Conservation (phyloP, 108 stramenopile genomes). For the Cyclostephanos tholiformis region DNA sequence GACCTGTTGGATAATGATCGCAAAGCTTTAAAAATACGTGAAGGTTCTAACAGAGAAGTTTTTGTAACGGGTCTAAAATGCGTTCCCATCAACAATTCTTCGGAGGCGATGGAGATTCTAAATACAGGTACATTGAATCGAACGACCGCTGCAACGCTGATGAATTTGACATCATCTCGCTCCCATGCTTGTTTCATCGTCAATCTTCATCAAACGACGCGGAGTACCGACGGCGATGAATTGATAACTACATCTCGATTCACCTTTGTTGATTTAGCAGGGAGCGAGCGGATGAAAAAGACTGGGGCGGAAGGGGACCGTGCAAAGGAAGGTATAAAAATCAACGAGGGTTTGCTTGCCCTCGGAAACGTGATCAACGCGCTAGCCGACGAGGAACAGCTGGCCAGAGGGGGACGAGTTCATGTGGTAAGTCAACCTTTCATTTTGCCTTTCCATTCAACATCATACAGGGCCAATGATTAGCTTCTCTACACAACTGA, state of each 20-base stretch:
- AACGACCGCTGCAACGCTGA: conserved; percentile 90
- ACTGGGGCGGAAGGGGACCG: conserved; percentile 90
- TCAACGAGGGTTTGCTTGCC: conserved; percentile 96
- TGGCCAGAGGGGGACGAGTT: conserved; percentile 65
- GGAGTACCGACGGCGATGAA: conserved; percentile 59
- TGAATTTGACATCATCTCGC: conserved; percentile 87
- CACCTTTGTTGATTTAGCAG: conserved; percentile 91
- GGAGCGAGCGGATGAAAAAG: conserved; percentile 94
- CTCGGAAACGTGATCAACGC: conserved; percentile 99
- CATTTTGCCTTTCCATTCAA: not conserved
- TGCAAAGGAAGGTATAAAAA: conserved; percentile 91
- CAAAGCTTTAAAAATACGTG: conserved; percentile 75
- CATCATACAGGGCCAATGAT: not conserved
- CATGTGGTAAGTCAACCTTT: conserved; percentile 49
- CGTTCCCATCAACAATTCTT: conserved; percentile 36
- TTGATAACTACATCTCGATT: conserved; percentile 71
- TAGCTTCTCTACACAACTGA: not conserved
- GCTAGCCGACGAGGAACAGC: conserved; percentile 87
- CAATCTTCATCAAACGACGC: conserved; percentile 58
- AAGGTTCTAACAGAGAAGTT: conserved; percentile 29
- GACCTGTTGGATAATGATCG: conserved; percentile 82
- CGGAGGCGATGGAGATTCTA: conserved; percentile 69
- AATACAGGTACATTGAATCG: conserved; percentile 89
- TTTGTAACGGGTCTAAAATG: conserved; percentile 52
- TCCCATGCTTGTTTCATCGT: conserved; percentile 85